Conservation (phyloP, 2,329 filamentous ascomycete genomes). For the Colletotrichum simmondsii region DNA sequence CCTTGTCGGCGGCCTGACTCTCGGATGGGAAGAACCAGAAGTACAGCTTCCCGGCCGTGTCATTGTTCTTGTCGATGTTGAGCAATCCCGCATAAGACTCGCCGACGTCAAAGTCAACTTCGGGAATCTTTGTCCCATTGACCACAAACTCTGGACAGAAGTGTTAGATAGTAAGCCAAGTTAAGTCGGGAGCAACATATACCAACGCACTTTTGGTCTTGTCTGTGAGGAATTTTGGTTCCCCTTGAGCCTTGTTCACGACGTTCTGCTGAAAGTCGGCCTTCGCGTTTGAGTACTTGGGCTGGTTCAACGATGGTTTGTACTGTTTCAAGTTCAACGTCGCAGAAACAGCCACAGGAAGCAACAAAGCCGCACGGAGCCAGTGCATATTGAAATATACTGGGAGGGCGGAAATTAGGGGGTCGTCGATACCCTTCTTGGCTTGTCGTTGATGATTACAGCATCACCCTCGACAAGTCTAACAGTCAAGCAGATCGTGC, state of each 20-base stretch:
- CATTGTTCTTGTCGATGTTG: constrained; percentile 59
- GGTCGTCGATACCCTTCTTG: constrained; percentile 4
- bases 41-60: constrained; percentile 65
- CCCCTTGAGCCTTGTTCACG: background rate
- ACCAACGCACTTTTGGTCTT: constrained; percentile 19
- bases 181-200: rapidly evolving
- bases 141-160: constrained; percentile 66
- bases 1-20: constrained; percentile 60
- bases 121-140: constrained; percentile 72
- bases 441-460: background rate
- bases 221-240: constrained; percentile 41
- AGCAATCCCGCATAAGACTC: constrained; percentile 73
- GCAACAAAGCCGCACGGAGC: background rate
- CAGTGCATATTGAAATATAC: constrained; percentile 16
- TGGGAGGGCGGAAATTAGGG: background rate
- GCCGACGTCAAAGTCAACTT: constrained; percentile 75
- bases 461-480: constrained; percentile 1
- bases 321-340: constrained; percentile 33
- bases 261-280: background rate
- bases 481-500: background rate
- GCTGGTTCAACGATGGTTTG: background rate
- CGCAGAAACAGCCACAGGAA: constrained; percentile 19
- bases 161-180: background rate
- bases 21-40: constrained; percentile 76
- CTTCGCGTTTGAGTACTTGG: background rate